A percentile compares a stretch with the other conserved stretches of the same genome.
Conservation (phyloP, 371 early-diverging fungal genomes). For the Gilbertella persicaria region DNA sequence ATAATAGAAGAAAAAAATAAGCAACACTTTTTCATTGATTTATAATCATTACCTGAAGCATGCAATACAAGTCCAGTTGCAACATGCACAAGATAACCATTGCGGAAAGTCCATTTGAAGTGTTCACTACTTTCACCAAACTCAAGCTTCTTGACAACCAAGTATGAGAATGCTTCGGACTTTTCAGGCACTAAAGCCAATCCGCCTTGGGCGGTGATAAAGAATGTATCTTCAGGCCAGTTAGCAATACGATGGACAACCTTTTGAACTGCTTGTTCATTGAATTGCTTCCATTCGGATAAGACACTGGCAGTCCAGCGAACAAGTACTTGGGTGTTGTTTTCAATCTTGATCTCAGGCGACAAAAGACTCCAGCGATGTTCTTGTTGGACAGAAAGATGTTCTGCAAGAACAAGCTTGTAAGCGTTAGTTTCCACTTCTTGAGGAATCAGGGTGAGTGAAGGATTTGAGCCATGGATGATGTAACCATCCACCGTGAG, state of each 20-base stretch:
- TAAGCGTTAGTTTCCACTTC: background rate
- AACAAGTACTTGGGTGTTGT: conserved; percentile 15
- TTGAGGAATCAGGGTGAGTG: conserved; percentile 18
- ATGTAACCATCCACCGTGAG: conserved; percentile 27
- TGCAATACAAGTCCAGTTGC: conserved; percentile 44
- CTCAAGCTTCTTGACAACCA: conserved; percentile 16
- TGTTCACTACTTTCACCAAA: conserved; percentile 15
- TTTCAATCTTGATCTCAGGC: conserved; percentile 16
- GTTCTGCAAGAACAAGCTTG: conserved; percentile 16
- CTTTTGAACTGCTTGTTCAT: conserved; percentile 18
- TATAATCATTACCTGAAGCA: conserved; percentile 31
- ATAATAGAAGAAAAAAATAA: background rate
- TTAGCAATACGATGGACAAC: conserved; percentile 27
- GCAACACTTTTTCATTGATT: too few relatives aligned
- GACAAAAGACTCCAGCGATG: conserved; percentile 27
- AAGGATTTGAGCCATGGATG: conserved; percentile 18
- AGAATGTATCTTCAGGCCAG: conserved; percentile 40
- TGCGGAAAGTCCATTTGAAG: conserved; percentile 47
- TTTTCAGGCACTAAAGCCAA: conserved; percentile 37
- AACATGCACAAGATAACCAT: conserved; percentile 53
- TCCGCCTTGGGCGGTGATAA: conserved; percentile 35
- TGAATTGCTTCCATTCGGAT: conserved; percentile 21
- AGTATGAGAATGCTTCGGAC: conserved; percentile 27
- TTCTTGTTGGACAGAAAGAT: conserved; percentile 7
- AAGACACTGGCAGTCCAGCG: conserved; percentile 18